Percentiles rank a stretch among this genome's conserved stretches.
Conservation (phyloP, 441 rosid species). For the Geranium incanum region DNA sequence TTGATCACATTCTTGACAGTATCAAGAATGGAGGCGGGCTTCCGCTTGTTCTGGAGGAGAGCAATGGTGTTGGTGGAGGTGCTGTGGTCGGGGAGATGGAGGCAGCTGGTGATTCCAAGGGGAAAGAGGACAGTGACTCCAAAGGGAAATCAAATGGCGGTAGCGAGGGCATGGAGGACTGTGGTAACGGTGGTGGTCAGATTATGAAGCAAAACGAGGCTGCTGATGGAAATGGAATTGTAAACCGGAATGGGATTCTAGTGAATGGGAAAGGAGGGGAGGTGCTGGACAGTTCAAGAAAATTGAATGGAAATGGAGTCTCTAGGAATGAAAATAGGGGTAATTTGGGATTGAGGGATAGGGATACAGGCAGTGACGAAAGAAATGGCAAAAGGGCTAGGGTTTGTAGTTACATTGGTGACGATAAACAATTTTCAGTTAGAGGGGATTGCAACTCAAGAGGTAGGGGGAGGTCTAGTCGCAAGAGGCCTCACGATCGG, state of each 20-base stretch:
- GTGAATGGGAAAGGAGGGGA: slow-evolving; percentile 23
- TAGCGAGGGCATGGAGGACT: slow-evolving; percentile 19
- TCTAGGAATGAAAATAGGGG: slow-evolving; percentile 23
- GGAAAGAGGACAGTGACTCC: slow-evolving; percentile 19
- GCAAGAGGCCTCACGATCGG: slow-evolving; percentile 60
- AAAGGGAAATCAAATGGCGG: slow-evolving; percentile 24
- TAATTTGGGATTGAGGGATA: slow-evolving; percentile 28
- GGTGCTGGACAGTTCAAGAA: slow-evolving; percentile 20
- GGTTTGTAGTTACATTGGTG: slow-evolving; percentile 25
- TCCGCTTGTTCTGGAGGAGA: slow-evolving; percentile 25
- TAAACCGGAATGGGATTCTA: neutral
- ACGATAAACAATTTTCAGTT: slow-evolving; percentile 31
- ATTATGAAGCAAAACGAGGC: neutral
- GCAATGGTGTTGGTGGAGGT: neutral
- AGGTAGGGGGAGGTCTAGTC: slow-evolving; percentile 46
- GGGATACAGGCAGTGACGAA: slow-evolving; percentile 37
- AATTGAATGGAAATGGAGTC: slow-evolving; percentile 29
- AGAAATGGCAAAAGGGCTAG: slow-evolving; percentile 49
- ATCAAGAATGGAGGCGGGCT: slow-evolving; percentile 73
- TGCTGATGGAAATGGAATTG: neutral
- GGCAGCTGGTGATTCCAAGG: slow-evolving; percentile 21
- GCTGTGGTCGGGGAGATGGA: slow-evolving; percentile 20
- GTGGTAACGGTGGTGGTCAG: slow-evolving; percentile 17
- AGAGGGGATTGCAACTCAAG: slow-evolving; percentile 43
- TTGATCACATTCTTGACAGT: slow-evolving; percentile 83